A percentile compares a stretch with the other conserved stretches of the same genome.
These are phyloP conservation scores for Geranium incanum DNA, from an alignment of 441 rosid species.

Conservation along the genomic window DNA sequence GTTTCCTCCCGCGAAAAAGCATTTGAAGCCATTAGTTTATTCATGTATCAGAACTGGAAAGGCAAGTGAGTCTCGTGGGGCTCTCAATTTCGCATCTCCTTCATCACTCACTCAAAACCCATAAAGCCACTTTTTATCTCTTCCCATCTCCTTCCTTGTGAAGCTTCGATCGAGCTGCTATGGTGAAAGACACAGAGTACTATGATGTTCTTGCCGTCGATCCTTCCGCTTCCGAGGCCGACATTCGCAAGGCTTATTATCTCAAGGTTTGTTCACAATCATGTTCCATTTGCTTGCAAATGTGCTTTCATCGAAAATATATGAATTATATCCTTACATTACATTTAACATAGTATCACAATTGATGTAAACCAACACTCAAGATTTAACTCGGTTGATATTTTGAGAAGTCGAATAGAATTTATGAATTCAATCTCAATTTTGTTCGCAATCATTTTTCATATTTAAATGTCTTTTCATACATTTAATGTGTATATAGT, in stretches of 20 bases:
- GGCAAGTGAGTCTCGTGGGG: constrained; percentile 41
- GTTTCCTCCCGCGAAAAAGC: constrained; percentile 58
- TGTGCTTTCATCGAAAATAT: too few species aligned
- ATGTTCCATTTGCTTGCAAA: too few species aligned
- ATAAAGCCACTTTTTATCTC: background rate
- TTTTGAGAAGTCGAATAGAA: too few species aligned
- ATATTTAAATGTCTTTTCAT: too few species aligned
- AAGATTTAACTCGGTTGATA: too few species aligned
- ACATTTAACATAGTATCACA: too few species aligned
- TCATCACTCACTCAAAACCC: background rate
- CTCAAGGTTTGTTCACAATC: constrained; percentile 46
- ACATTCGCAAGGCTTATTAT: constrained; percentile 83
- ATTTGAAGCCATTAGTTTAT: constrained; percentile 34
- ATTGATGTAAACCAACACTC: too few species aligned
- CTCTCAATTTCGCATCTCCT: constrained; percentile 10
- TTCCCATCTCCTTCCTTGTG: background rate
- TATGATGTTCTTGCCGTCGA: constrained; percentile 81
- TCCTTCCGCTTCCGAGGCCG: constrained; percentile 75
- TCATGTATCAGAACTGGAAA: constrained; percentile 58
- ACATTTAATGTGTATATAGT: too few species aligned
- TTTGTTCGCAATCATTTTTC: too few species aligned
- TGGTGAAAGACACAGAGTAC: constrained; percentile 80
- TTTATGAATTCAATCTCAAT: too few species aligned
- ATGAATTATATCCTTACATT: too few species aligned
- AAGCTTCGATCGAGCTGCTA: constrained; percentile 18